Evolutionary conservation across 1,284 basidiomycete species (phyloP).

Genomic region (Austroboletus novae-zelandiae): DNA sequence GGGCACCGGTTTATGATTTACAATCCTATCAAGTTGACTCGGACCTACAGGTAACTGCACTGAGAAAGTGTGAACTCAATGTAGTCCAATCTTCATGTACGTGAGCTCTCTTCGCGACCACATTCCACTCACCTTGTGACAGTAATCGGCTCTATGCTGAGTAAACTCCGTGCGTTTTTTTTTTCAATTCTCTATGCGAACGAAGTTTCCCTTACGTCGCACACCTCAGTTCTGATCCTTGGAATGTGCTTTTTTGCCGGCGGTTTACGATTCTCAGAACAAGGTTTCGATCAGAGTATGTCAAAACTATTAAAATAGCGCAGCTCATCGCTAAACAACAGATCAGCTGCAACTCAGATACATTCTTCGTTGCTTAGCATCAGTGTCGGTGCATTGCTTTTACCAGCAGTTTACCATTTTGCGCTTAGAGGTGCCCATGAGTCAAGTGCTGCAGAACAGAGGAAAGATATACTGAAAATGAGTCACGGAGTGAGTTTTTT

Average conservation of each 20-base stretch:
- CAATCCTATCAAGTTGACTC: slow-evolving; percentile 11
- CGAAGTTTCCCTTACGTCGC: slow-evolving; percentile 6
- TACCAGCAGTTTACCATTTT: slow-evolving; percentile 79
- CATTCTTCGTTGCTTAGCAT: slow-evolving; percentile 82
- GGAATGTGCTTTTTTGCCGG: slow-evolving; percentile 85
- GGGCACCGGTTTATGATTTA: slow-evolving; percentile 24
- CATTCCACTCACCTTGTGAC: slow-evolving; percentile 7
- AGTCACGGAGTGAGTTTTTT: slow-evolving; percentile 70
- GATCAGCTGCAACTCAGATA: slow-evolving; percentile 69
- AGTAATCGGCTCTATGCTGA: slow-evolving; percentile 81
- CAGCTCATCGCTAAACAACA: slow-evolving; percentile 1
- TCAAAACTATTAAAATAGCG: slow-evolving; percentile 1
- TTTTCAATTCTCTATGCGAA: background rate
- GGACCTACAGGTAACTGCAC: slow-evolving; percentile 63
- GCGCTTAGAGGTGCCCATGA: slow-evolving; percentile 43
- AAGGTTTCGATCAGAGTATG: slow-evolving; percentile 72
- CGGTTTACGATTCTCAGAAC: slow-evolving; percentile 73
- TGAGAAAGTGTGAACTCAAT: slow-evolving; percentile 80
- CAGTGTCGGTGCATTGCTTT: slow-evolving; percentile 74
- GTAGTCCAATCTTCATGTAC: slow-evolving; percentile 79
- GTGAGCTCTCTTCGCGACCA: slow-evolving; percentile 27
- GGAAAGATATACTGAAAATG: slow-evolving; percentile 72
- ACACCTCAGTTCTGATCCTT: slow-evolving; percentile 45
- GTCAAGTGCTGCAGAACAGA: slow-evolving; percentile 38
- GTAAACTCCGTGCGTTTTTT: slow-evolving; percentile 62